Base-by-base conservation (phyloP, 2,329 filamentous ascomycete genomes). In the Phaeosphaeria sp. region DNA sequence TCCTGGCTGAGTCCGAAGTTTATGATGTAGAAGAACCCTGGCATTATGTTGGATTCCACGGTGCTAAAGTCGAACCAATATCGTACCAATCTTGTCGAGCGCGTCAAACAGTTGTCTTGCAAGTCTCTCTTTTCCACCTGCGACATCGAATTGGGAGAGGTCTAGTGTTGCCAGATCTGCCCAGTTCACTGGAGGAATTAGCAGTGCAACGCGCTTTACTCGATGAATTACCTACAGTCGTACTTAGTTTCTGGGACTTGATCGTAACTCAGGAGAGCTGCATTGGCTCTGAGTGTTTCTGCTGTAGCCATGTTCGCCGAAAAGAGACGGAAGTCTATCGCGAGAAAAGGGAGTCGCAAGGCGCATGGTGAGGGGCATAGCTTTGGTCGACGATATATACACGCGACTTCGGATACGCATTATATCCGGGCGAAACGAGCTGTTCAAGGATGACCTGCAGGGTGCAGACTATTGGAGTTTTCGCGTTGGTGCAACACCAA, bases 41-140 rank as follows among this genome's bases (percentile, higher is more conserved):
- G 41, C 39, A 46, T 3, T 15, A 17, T 6, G 30, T 39, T n/a
- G n/a, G 36, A n/a, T 5, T 39, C 6, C 36, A 4, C 6, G 11
- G 17, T 44, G 50, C 6, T 44, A 7, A 6, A 18, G 39, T n/a
- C 13, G 10, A 25, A 50, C 17, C 11, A 25, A 39, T 6, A 21
- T 15, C 50, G 21, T 21, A 52, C 50, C 42, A 25, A 51, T 54
- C n/a, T 49, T 54, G 1, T 58, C 52, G 21, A 84, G 81, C 1
- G 85, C 84, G 46, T 86, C 81, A 18, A 82, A 79, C 0, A 88
- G 75, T 57, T 86, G 82, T 33, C 80, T 77, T 1, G 84, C 83
- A 0, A 87, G 75, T 25, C 76, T 77, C 50, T 84, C 72, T 61
- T 85, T 86, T 5, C 84, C 84, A 1, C 80, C 82, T 0, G 83